A percentile compares a stretch with the other conserved stretches of the same genome.
These are phyloP conservation scores for Candida peoriensis DNA, from an alignment of 805 yeast species.

Conservation along the genomic window DNA sequence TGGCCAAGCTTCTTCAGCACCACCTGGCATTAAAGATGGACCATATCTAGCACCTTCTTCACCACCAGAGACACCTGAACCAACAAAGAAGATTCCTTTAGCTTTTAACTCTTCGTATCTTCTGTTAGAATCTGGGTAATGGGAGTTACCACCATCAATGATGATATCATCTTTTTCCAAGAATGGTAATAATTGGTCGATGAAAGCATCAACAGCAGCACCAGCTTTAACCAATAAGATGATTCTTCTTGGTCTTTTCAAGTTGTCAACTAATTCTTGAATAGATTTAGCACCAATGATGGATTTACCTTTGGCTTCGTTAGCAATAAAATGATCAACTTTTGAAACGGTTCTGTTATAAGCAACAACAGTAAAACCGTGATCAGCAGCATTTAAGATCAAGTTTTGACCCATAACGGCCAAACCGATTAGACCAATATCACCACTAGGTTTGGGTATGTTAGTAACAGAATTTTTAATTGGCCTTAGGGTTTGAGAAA, in stretches of 20 bases:
- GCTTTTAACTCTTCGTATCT: constrained; percentile 83
- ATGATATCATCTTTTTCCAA: constrained; percentile 96
- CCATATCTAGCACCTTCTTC: constrained; percentile 99
- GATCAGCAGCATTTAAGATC: constrained; percentile 97
- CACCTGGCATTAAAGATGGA: constrained; percentile 99
- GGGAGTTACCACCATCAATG: constrained; percentile 99
- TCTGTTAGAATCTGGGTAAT: constrained; percentile 98
- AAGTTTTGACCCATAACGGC: constrained; percentile 99
- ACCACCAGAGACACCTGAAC: constrained; percentile 99
- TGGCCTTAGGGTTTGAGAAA: background rate
- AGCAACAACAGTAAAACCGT: constrained; percentile 96
- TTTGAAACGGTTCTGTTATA: constrained; percentile 96
- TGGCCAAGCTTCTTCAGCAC: constrained; percentile 97
- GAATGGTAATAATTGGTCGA: constrained; percentile 81
- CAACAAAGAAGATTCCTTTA: constrained; percentile 89
- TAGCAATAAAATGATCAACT: constrained; percentile 88
- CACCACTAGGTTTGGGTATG: constrained; percentile 52
- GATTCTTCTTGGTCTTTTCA: constrained; percentile 96
- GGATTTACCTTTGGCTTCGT: constrained; percentile 97
- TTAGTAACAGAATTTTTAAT: constrained; percentile 12
- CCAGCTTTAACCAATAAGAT: constrained; percentile 96
- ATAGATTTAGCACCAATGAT: constrained; percentile 94
- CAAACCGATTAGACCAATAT: constrained; percentile 97
- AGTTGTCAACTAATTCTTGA: constrained; percentile 78
- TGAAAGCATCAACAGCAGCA: constrained; percentile 87